A percentile compares a stretch with the other conserved stretches of the same genome.
These are phyloP conservation scores for Pisolithus thermaeus DNA, from an alignment of 1,284 basidiomycete genomes.

Conservation along the genomic window DNA sequence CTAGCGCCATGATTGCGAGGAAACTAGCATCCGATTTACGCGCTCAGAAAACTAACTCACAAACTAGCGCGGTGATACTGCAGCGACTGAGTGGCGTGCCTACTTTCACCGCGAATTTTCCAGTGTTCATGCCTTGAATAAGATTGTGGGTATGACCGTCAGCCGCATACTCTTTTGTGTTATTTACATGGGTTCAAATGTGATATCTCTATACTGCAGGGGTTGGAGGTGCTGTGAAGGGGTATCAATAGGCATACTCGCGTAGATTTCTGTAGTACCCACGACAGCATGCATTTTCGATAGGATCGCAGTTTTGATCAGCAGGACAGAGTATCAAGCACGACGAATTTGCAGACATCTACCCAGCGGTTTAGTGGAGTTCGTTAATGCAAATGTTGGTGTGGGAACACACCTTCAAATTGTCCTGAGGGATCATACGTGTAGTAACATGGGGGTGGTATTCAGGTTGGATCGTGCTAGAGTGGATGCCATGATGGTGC, in stretches of 20 bases:
- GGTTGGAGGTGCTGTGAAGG: constrained; percentile 40
- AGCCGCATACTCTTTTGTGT: background rate
- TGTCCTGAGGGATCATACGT: constrained; percentile 35
- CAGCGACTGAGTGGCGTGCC: constrained; percentile 57
- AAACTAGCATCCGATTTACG: constrained; percentile 55
- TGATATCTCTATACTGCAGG: constrained; percentile 33
- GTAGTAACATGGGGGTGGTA: constrained; percentile 39
- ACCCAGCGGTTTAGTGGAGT: background rate
- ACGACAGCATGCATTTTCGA: constrained; percentile 77
- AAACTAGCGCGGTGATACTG: constrained; percentile 46
- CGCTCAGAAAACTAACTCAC: constrained; percentile 39
- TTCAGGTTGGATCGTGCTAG: constrained; percentile 85
- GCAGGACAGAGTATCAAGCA: constrained; percentile 52
- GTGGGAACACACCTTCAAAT: constrained; percentile 33
- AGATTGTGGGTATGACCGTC: background rate
- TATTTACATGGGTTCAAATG: background rate
- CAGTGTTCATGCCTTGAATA: constrained; percentile 47
- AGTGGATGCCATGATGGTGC: constrained; percentile 92
- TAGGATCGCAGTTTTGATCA: constrained; percentile 61
- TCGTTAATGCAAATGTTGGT: background rate
- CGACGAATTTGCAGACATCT: constrained; percentile 40
- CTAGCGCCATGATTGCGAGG: constrained; percentile 56
- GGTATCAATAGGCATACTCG: background rate
- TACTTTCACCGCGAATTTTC: constrained; percentile 67
- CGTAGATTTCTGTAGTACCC: constrained; percentile 30